These are phyloP conservation scores for Zasmidium citrigriseum DNA, from an alignment of 2,329 filamentous ascomycete species.

Conservation along the genomic window DNA sequence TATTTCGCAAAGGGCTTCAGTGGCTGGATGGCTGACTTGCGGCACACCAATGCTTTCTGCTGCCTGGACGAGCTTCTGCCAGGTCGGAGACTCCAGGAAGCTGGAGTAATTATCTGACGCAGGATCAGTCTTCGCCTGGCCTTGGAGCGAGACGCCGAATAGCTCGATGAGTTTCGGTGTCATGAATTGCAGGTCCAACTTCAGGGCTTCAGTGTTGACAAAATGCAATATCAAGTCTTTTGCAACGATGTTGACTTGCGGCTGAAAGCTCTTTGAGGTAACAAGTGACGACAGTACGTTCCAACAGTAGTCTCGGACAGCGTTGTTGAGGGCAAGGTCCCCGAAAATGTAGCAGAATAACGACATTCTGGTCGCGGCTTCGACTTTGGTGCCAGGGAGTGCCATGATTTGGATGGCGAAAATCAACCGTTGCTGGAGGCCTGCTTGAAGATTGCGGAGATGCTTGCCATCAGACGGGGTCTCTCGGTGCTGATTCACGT, in stretches of 20 bases:
- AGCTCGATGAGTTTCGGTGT: constrained; percentile 17
- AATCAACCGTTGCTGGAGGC: constrained; percentile 45
- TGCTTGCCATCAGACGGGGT: too few relatives aligned
- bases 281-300: background rate
- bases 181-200: constrained; percentile 10
- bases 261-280: background rate
- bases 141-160: constrained; percentile 13
- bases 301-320: constrained; percentile 20
- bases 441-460: background rate
- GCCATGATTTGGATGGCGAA: constrained; percentile 55
- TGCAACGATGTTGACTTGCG: too few relatives aligned
- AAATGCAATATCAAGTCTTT: constrained; percentile 1
- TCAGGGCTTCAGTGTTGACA: constrained; percentile 11
- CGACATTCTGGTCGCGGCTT: too few relatives aligned
- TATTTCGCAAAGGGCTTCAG: constrained; percentile 13
- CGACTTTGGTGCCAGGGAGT: constrained; percentile 4
- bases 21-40: constrained; percentile 9
- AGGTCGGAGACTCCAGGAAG: constrained; percentile 19
- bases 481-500: constrained; percentile 32
- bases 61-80: constrained; percentile 23
- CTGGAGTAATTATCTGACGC: constrained; percentile 4
- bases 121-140: constrained; percentile 2
- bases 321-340: constrained; percentile 22
- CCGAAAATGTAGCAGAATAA: constrained; percentile 23
- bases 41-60: constrained; percentile 16